phyloP scores from a whole-genome alignment of 2,329 filamentous ascomycete species.

The Epichloe sp. region DNA sequence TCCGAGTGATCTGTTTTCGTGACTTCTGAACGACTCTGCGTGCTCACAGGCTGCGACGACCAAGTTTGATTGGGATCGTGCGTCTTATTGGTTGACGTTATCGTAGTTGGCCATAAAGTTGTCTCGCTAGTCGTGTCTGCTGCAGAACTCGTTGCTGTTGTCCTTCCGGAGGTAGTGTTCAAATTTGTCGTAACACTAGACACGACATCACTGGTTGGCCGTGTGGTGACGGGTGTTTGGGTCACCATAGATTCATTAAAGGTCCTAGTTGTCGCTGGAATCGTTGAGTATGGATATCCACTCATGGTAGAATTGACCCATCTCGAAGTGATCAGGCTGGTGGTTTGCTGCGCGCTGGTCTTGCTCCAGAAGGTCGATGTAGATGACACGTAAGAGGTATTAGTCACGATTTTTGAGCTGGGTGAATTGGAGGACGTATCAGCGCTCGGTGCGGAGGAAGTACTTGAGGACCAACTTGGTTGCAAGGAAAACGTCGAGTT shows the following conservation, averaged over 20 bases:
- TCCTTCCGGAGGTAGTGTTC: neutral
- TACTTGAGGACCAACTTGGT: neutral
- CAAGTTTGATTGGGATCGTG: neutral
- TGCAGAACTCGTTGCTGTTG: neutral
- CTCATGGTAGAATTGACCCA: slow-evolving; percentile 1
- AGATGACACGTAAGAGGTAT: neutral
- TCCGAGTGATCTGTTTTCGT: neutral
- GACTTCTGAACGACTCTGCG: neutral
- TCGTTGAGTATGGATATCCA: neutral
- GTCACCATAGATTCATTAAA: neutral
- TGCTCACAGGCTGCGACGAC: neutral
- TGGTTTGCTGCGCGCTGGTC: neutral
- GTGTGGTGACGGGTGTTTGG: neutral
- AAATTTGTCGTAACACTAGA: neutral
- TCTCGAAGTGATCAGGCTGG: neutral
- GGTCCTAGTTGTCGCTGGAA: neutral
- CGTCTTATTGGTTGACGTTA: neutral
- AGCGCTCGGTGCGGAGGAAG: neutral
- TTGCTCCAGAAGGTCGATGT: neutral
- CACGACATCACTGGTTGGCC: neutral
- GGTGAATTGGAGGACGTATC: neutral
- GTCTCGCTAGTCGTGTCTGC: neutral
- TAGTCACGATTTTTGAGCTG: neutral
- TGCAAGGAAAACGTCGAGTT: neutral
- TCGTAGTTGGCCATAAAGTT: neutral